A percentile compares a stretch with the other conserved stretches of the same genome.
These are phyloP conservation scores for Penicillium arizonense DNA, from an alignment of 495 filamentous ascomycete genomes.

Conservation along the genomic window DNA sequence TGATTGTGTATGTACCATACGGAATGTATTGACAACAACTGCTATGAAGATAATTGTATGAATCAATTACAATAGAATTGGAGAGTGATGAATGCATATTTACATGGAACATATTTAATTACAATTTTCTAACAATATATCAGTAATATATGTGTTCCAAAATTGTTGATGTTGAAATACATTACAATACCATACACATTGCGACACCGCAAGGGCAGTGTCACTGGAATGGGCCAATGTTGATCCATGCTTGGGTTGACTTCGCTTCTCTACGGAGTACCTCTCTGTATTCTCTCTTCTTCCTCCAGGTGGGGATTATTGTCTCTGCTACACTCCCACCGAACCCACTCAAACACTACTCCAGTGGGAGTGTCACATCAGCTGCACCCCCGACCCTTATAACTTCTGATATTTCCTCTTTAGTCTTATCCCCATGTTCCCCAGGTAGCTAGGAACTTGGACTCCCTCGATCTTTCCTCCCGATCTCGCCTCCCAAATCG, in stretches of 20 bases:
- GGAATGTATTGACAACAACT: conserved; percentile 1
- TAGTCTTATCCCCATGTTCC: conserved; percentile 14
- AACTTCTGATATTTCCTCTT: conserved; percentile 17
- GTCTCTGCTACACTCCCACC: conserved; percentile 25
- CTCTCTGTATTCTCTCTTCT: conserved; percentile 1
- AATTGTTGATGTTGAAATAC: not conserved
- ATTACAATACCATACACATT: conserved; percentile 24
- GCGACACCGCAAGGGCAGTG: conserved; percentile 29
- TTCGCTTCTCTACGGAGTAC: not conserved
- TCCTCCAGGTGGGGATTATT: conserved; percentile 10
- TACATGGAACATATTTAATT: not conserved
- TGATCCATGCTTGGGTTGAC: conserved; percentile 35
- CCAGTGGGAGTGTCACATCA: conserved; percentile 28
- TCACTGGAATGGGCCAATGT: conserved; percentile 40
- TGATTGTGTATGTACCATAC: conserved; percentile 27
- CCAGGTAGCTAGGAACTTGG: not conserved
- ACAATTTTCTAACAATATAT: not conserved
- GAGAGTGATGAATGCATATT: too few species aligned
- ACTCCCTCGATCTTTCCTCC: not conserved
- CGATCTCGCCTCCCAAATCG: not conserved
- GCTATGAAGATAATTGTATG: too few species aligned
- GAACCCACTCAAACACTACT: conserved; percentile 28
- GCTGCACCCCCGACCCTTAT: conserved; percentile 6
- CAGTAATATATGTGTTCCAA: not conserved
- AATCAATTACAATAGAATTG: too few species aligned